Conservation (phyloP, 2,329 filamentous ascomycete species). For the Exophiala viscosa region DNA sequence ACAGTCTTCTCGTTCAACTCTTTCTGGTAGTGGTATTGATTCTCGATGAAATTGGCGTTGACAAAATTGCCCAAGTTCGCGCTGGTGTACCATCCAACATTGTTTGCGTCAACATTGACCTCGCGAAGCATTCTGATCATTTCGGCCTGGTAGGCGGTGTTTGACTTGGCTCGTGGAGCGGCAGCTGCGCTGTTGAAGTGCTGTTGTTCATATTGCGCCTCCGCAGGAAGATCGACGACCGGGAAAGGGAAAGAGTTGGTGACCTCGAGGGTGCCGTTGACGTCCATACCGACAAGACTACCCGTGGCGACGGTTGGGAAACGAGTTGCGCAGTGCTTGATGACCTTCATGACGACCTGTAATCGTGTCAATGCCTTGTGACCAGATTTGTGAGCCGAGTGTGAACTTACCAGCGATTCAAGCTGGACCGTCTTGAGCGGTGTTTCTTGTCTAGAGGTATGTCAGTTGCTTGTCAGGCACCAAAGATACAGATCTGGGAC, state of each 20-base stretch:
- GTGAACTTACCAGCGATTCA: constrained; percentile 72
- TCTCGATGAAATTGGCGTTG: constrained; percentile 93
- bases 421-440: constrained; percentile 86
- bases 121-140: constrained; percentile 97
- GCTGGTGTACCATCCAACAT: constrained; percentile 97
- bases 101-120: constrained; percentile 97
- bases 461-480: constrained; percentile 18
- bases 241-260: constrained; percentile 97
- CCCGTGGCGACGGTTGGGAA: constrained; percentile 90
- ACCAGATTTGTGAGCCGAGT: constrained; percentile 31
- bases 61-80: constrained; percentile 98
- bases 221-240: constrained; percentile 67
- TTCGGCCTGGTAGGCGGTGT: constrained; percentile 82
- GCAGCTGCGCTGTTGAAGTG: constrained; percentile 74
- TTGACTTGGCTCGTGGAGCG: constrained; percentile 87
- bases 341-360: constrained; percentile 94
- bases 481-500: neutral
- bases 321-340: constrained; percentile 83
- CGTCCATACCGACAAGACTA: constrained; percentile 90
- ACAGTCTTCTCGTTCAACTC: constrained; percentile 81
- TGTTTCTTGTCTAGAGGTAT: constrained; percentile 55
- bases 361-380: constrained; percentile 29
- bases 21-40: constrained; percentile 96
- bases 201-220: constrained; percentile 66
- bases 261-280: constrained; percentile 73